These are phyloP conservation scores for Metroxylon sagu DNA, from an alignment of 176 grass and related monocot species.

Conservation along the genomic window DNA sequence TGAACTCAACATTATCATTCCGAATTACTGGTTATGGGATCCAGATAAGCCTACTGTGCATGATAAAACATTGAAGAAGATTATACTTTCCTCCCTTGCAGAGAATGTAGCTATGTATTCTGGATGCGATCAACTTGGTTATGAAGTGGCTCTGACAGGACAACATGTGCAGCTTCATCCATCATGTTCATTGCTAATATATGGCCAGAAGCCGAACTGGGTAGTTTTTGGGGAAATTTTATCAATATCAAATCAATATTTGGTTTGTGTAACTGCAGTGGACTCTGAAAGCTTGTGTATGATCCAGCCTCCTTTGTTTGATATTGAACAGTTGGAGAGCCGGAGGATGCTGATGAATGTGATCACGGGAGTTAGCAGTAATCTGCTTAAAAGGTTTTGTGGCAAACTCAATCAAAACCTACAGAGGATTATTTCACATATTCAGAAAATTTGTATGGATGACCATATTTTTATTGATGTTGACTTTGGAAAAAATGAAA, in stretches of 20 bases:
- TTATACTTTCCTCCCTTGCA: conserved; percentile 67
- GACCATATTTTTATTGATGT: conserved; percentile 56
- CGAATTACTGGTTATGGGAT: conserved; percentile 82
- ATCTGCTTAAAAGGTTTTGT: conserved; percentile 54
- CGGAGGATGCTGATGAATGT: conserved; percentile 61
- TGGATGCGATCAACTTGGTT: conserved; percentile 72
- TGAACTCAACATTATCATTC: conserved; percentile 64
- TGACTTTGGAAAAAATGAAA: conserved; percentile 47
- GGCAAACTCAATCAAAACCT: conserved; percentile 68
- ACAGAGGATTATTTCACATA: conserved; percentile 45
- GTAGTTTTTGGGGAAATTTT: conserved; percentile 93
- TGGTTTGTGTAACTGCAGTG: conserved; percentile 86
- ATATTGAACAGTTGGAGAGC: conserved; percentile 44
- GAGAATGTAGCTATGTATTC: conserved; percentile 86
- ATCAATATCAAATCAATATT: conserved; percentile 65
- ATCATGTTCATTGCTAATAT: conserved; percentile 64
- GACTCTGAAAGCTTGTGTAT: conserved; percentile 46
- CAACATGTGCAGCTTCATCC: conserved; percentile 79
- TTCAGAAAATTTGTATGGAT: conserved; percentile 53
- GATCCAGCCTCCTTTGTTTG: conserved; percentile 37
- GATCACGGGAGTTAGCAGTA: conserved; percentile 50
- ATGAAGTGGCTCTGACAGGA: conserved; percentile 68
- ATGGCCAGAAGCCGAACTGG: conserved; percentile 62
- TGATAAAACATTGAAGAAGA: conserved; percentile 58
- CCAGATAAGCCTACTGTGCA: conserved; percentile 43